Evolutionary conservation across 805 yeast genomes (phyloP), one percentile per base, ranked within the genome.

Genomic region (Cyberlindnera euphorbiiphila): DNA sequence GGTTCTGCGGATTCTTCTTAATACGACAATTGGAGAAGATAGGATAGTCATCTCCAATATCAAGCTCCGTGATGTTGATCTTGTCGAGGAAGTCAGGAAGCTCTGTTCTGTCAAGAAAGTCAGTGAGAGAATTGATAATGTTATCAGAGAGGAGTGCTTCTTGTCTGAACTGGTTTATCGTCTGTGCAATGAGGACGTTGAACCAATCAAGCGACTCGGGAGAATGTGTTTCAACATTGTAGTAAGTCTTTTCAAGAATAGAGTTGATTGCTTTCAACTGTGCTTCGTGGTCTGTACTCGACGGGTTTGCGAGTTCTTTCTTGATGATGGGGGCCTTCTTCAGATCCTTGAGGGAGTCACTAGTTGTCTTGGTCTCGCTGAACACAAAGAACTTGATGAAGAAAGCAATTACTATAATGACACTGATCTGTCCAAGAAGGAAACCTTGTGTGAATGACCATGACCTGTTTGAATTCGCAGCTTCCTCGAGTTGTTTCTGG

Each of bases 141-240:
- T 87, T 88, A 57, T 93, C 93, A 33, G 88, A 78, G 28, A 74
- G 69, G 39, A 86, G 63, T 0, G 98, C 98, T 56, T 93, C 98
- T n/a, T 80, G 73, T 40, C 98, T 73, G 44, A 88, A 72, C 46
- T 89, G 95, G 22, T 85, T 76, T 18, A 93, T 78, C 7, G 88
- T 80, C 58, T 93, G 97, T 0, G 97, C 98, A 14, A 93, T 73
- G 25, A 93, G 67, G 1, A 93, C 97, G 47, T 91, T 93, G 60
- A 93, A 87, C 98, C 98, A 93, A 59, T 93, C 98, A 43, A 93
- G 64, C 0, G 96, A 83, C 64, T 93, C 98, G 0, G 97, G 75
- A 13, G 79, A 70, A 58, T 93, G 98, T 18, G 78, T 79, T 31
- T 80, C 78, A 2, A 93, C 97, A 54, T 93, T 85, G 60, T 93